phyloP scores from a whole-genome alignment of 305 asterid species.

The Striga hermonthica region DNA sequence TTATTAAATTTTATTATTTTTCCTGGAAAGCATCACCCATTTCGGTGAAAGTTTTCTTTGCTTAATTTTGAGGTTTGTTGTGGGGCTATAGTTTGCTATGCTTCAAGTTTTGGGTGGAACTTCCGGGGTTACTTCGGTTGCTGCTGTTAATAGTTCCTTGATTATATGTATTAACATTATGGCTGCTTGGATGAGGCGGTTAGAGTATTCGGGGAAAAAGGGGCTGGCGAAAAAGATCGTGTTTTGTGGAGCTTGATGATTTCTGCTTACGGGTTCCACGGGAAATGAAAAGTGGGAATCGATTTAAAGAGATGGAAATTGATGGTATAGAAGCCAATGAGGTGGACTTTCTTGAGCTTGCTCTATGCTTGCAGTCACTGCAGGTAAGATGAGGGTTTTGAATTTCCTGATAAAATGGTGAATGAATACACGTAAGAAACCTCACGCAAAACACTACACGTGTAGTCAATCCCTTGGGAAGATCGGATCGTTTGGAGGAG shows the following conservation, averaged over 20 bases:
- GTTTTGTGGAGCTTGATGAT: slow-evolving; percentile 90
- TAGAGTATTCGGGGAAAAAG: slow-evolving; percentile 54
- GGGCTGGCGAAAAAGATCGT: slow-evolving; percentile 43
- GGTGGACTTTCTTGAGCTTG: slow-evolving; percentile 75
- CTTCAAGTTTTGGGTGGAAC: too few species aligned
- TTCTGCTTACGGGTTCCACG: slow-evolving; percentile 87
- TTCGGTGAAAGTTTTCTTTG: too few species aligned
- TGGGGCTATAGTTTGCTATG: too few species aligned
- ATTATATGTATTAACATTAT: slow-evolving; percentile 83
- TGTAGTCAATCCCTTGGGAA: slow-evolving; percentile 85
- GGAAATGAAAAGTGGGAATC: slow-evolving; percentile 68
- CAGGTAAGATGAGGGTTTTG: slow-evolving; percentile 70
- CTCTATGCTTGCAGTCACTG: slow-evolving; percentile 91
- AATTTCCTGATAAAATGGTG: slow-evolving; percentile 52
- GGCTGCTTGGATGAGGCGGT: slow-evolving; percentile 78
- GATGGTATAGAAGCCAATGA: slow-evolving; percentile 58
- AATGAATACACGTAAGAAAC: slow-evolving; percentile 49
- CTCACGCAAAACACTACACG: slow-evolving; percentile 75
- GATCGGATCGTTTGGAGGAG: slow-evolving; percentile 73
- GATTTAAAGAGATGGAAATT: slow-evolving; percentile 60
- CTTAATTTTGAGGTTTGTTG: too few species aligned
- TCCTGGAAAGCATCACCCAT: too few species aligned
- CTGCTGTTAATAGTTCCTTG: slow-evolving; percentile 64
- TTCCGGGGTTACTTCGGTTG: slow-evolving; percentile 35
- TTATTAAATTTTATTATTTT: too few species aligned